Evolutionary conservation across 2,329 filamentous ascomycete species (phyloP).

Genomic region (Xylariomycetidae sp.): DNA sequence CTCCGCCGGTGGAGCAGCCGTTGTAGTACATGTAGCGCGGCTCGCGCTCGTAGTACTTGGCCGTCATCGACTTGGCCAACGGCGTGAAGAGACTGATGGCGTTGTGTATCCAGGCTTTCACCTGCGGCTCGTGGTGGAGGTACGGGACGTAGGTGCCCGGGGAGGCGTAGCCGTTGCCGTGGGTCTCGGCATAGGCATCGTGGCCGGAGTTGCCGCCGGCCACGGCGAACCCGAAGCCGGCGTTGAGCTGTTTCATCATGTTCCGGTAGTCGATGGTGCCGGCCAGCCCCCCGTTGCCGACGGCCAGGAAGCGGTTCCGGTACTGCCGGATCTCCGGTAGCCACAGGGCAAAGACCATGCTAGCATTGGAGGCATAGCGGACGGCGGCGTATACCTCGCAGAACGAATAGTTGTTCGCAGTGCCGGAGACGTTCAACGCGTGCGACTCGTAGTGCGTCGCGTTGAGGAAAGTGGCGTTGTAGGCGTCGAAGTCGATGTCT

Average conservation of each 20-base stretch:
- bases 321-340: constrained; percentile 1
- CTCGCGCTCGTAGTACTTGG: neutral
- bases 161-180: neutral
- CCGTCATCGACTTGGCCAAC: neutral
- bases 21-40: constrained; percentile 1
- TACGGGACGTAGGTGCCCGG: neutral
- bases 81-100: constrained; percentile 2
- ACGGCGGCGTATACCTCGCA: constrained; percentile 2
- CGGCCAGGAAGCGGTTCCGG: constrained; percentile 1
- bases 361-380: neutral
- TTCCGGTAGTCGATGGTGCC: constrained; percentile 13
- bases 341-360: constrained; percentile 1
- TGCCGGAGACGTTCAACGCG: neutral
- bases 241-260: constrained; percentile 15
- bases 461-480: constrained; percentile 2
- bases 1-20: constrained; percentile 31
- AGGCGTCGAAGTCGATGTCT: neutral
- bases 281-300: constrained; percentile 20
- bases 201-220: constrained; percentile 1
- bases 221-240: constrained; percentile 3
- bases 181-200: neutral
- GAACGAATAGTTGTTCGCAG: neutral
- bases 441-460: neutral
- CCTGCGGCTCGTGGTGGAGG: neutral
- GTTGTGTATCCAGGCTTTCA: constrained; percentile 1